Conservation (phyloP, 305 asterid genomes). For the Fraxinus greggii region DNA sequence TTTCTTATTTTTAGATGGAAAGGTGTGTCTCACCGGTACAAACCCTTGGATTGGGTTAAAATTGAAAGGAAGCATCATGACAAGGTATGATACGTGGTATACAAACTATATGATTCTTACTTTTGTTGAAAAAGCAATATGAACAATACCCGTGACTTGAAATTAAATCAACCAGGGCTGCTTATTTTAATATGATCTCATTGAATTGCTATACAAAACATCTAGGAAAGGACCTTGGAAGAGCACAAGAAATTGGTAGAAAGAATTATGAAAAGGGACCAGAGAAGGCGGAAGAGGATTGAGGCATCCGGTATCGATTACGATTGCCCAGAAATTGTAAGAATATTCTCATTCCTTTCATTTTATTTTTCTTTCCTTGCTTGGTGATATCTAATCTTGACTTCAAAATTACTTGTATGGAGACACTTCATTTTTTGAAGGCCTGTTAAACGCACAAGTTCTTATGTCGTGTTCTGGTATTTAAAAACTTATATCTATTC, state of each 20-base stretch:
- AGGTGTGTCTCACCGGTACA: conserved; percentile 50
- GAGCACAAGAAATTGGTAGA: conserved; percentile 62
- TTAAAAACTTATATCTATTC: background rate
- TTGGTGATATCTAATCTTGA: background rate
- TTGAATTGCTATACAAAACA: conserved; percentile 7
- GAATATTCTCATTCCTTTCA: conserved; percentile 16
- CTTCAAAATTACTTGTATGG: background rate
- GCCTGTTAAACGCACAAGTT: background rate
- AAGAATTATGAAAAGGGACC: conserved; percentile 60
- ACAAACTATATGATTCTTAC: background rate
- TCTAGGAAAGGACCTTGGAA: conserved; percentile 65
- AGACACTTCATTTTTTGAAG: background rate
- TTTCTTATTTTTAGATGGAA: conserved; percentile 64
- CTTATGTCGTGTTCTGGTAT: background rate
- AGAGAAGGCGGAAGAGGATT: conserved; percentile 65
- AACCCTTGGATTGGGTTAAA: conserved; percentile 65
- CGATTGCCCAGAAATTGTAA: conserved; percentile 79
- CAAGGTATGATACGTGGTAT: conserved; percentile 49
- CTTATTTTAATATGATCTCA: conserved; percentile 2
- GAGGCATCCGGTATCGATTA: conserved; percentile 85
- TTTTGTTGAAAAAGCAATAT: background rate
- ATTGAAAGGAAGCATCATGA: conserved; percentile 74
- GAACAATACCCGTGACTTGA: background rate
- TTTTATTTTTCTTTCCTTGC: background rate
- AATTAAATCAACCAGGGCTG: background rate